Evolutionary conservation across 495 filamentous ascomycete species (phyloP).

Genomic region (Podospora didyma): DNA sequence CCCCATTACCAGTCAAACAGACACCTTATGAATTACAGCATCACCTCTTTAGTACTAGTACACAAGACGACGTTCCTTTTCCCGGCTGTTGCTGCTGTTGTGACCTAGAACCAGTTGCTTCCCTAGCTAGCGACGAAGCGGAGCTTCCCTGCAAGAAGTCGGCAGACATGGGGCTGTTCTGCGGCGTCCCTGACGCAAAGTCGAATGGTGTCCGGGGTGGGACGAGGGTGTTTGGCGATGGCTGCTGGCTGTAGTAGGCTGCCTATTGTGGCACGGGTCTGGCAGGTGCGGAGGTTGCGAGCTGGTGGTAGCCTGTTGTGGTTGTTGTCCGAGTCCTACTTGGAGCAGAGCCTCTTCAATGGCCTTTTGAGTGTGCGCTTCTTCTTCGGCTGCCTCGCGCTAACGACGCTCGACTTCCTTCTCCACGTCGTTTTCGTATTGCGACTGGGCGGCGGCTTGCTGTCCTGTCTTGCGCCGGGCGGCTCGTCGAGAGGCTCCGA

Average conservation of each 20-base stretch:
- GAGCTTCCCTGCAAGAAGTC: neutral
- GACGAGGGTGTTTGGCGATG: neutral
- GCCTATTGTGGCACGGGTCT: no score
- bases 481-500: slow-evolving; percentile 1
- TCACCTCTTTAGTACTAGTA: no score
- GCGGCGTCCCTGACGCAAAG: neutral
- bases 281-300: neutral
- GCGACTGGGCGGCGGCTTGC: neutral
- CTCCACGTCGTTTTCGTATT: neutral
- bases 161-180: neutral
- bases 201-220: neutral
- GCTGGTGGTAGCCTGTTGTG: neutral
- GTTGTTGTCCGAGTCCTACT: neutral
- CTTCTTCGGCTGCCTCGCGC: neutral
- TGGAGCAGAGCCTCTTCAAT: neutral
- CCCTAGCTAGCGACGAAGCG: neutral
- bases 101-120: no score
- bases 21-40: no score
- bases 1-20: no score
- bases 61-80: no score
- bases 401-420: neutral
- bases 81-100: no score
- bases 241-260: neutral
- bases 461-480: slow-evolving; percentile 1
- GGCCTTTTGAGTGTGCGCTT: neutral